Evolutionary conservation across 2,329 filamentous ascomycete genomes (phyloP).

Genomic region (Metarhizium guizhouense): DNA sequence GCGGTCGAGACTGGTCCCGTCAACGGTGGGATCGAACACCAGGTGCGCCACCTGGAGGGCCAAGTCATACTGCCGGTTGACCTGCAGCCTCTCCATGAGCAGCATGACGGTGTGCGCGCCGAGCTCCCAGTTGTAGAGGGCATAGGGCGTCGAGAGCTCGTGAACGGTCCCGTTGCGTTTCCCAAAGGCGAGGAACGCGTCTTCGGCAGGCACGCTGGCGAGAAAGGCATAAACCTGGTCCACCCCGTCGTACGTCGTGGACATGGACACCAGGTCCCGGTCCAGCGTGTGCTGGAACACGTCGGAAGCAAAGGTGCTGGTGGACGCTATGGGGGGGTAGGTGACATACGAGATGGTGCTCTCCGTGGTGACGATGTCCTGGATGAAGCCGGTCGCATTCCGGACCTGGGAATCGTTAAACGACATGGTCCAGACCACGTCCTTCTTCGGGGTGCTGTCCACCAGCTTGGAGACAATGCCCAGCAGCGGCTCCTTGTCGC

Average conservation of each 20-base stretch:
- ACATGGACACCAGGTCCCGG: background rate
- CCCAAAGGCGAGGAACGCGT: background rate
- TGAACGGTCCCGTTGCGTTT: background rate
- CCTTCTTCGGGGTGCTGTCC: too few species aligned
- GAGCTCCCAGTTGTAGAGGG: background rate
- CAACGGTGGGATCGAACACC: background rate
- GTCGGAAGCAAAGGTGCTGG: too few species aligned
- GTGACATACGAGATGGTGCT: background rate
- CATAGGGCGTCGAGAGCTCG: background rate
- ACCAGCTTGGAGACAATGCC: too few species aligned
- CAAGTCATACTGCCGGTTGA: background rate
- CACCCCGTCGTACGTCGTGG: background rate
- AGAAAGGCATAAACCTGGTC: background rate
- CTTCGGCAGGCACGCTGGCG: background rate
- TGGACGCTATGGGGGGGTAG: too few species aligned
- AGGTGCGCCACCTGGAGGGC: background rate
- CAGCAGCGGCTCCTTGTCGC: too few species aligned
- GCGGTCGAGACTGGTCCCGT: background rate
- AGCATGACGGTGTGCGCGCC: background rate
- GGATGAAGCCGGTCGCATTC: background rate
- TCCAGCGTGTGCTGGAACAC: background rate
- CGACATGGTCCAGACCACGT: background rate
- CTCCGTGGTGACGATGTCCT: background rate
- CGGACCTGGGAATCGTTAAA: background rate
- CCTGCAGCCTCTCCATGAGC: background rate